Conservation (phyloP, 495 filamentous ascomycete genomes). For the Hyphodiscus hymeniophilus region DNA sequence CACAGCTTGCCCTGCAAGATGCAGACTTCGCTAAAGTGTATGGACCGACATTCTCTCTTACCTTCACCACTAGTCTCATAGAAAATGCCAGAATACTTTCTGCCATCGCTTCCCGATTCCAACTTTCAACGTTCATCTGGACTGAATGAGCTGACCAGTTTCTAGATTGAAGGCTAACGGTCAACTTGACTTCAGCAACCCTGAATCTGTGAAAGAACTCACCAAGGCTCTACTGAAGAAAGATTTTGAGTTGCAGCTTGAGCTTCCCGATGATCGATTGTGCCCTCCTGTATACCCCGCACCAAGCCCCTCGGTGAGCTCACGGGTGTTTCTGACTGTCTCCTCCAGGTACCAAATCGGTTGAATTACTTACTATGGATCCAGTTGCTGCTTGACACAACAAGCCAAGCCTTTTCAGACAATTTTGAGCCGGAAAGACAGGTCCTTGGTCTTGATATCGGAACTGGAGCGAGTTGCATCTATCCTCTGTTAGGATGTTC, state of each 20-base stretch:
- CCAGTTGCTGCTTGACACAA: slow-evolving; percentile 75
- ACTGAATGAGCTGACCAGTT: background rate
- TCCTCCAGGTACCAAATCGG: slow-evolving; percentile 58
- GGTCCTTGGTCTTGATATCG: slow-evolving; percentile 76
- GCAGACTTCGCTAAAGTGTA: slow-evolving; percentile 47
- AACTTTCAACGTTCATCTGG: background rate
- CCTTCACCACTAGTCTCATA: background rate
- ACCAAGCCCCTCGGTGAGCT: background rate
- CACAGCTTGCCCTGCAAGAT: slow-evolving; percentile 46
- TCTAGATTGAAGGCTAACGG: slow-evolving; percentile 48
- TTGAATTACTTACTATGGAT: slow-evolving; percentile 91
- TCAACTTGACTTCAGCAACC: slow-evolving; percentile 75
- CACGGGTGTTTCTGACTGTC: background rate
- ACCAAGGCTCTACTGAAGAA: slow-evolving; percentile 68
- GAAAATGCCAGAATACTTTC: background rate
- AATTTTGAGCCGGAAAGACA: slow-evolving; percentile 47
- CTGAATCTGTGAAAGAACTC: slow-evolving; percentile 68
- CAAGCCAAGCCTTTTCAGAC: slow-evolving; percentile 41
- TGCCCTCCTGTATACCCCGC: slow-evolving; percentile 71
- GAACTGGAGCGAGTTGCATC: slow-evolving; percentile 84
- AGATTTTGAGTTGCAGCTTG: slow-evolving; percentile 65
- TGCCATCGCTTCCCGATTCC: background rate
- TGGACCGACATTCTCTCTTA: background rate
- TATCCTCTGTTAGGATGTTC: slow-evolving; percentile 79
- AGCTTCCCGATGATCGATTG: slow-evolving; percentile 67